phyloP scores from a whole-genome alignment of 192 early-diverging fungal genomes.

The Podila clonocystis region DNA sequence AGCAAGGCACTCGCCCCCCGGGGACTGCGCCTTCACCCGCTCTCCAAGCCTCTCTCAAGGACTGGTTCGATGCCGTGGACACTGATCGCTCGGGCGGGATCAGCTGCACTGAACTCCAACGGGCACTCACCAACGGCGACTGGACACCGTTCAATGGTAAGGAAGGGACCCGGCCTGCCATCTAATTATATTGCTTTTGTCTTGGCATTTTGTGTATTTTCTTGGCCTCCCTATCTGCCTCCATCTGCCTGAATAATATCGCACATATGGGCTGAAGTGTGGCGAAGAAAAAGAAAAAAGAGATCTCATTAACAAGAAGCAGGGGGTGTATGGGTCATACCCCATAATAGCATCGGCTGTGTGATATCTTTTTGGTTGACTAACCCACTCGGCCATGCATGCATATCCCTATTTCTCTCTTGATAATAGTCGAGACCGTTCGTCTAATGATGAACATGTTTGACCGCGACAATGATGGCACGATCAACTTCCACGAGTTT shows the following conservation, averaged over 20 bases:
- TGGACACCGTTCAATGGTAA: slow-evolving; percentile 71
- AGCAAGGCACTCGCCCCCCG: slow-evolving; percentile 5
- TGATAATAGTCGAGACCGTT: slow-evolving; percentile 65
- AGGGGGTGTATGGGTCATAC: too few relatives aligned
- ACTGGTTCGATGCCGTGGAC: slow-evolving; percentile 58
- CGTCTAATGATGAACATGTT: slow-evolving; percentile 76
- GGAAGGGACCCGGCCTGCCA: neutral
- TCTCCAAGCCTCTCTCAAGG: slow-evolving; percentile 18
- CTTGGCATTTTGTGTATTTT: neutral
- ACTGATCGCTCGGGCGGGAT: slow-evolving; percentile 64
- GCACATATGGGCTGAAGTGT: too few relatives aligned
- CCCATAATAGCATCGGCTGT: too few relatives aligned
- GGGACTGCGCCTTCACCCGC: too few relatives aligned
- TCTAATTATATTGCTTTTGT: neutral
- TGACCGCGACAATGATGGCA: slow-evolving; percentile 66
- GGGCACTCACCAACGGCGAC: slow-evolving; percentile 64
- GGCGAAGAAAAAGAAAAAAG: too few relatives aligned
- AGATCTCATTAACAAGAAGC: too few relatives aligned
- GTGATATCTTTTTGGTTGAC: too few relatives aligned
- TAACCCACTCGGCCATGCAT: too few relatives aligned
- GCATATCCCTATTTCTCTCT: neutral
- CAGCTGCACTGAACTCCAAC: slow-evolving; percentile 65
- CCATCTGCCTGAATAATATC: too few relatives aligned
- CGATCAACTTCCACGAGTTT: slow-evolving; percentile 75
- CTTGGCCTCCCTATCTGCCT: neutral